Conservation (phyloP, 2,329 filamentous ascomycete genomes). For the Fusarium solani-melongenae region DNA sequence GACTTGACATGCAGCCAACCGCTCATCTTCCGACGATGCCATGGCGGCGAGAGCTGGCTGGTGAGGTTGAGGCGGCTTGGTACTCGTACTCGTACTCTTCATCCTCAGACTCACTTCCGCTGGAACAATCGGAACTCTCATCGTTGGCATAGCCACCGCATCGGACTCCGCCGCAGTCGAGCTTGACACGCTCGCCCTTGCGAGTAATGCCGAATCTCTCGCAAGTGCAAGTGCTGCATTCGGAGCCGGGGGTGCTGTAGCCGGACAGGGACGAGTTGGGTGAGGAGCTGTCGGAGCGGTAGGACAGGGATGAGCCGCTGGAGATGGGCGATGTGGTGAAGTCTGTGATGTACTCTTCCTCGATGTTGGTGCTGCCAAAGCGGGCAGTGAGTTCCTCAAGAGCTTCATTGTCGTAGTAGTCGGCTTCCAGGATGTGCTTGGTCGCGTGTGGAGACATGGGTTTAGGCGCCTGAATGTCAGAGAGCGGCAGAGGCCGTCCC, state of each 20-base stretch:
- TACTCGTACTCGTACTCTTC: constrained; percentile 60
- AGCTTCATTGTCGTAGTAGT: constrained; percentile 78
- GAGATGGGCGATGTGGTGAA: constrained; percentile 71
- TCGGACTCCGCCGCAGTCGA: constrained; percentile 91
- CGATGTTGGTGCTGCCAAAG: constrained; percentile 72
- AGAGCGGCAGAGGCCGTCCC: constrained; percentile 87
- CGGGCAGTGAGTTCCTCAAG: constrained; percentile 84
- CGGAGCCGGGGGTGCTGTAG: constrained; percentile 82
- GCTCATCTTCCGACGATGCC: constrained; percentile 64
- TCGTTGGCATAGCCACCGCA: constrained; percentile 83
- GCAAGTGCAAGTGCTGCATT: constrained; percentile 86
- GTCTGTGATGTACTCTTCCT: constrained; percentile 66
- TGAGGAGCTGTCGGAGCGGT: constrained; percentile 78
- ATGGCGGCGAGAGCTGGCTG: constrained; percentile 69
- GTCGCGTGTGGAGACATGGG: constrained; percentile 89
- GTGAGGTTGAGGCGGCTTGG: constrained; percentile 56
- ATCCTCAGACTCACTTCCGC: constrained; percentile 73
- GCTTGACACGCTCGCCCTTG: constrained; percentile 90
- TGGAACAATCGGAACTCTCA: constrained; percentile 72
- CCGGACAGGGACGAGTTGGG: constrained; percentile 79
- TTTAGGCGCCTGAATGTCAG: constrained; percentile 91
- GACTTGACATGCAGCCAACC: constrained; percentile 35
- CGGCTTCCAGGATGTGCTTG: constrained; percentile 83
- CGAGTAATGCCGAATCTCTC: constrained; percentile 97
- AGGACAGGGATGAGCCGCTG: constrained; percentile 75